Evolutionary conservation across 2,329 filamentous ascomycete species (phyloP).

Genomic region (Aspergillus glaucus): DNA sequence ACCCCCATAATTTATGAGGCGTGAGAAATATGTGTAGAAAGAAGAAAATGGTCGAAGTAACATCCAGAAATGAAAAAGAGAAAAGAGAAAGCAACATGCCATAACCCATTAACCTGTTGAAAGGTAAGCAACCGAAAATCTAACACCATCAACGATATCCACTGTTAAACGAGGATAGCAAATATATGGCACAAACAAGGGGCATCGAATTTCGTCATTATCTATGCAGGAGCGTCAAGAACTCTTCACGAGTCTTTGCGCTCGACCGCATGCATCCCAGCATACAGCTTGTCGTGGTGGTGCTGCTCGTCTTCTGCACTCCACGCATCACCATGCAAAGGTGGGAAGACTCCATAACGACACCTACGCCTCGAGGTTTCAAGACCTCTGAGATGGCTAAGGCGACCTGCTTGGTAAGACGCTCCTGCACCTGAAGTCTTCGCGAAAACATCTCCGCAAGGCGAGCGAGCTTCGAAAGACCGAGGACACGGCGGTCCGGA

Average conservation of each 20-base stretch:
- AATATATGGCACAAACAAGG: conserved; percentile 8
- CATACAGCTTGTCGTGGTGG: conserved; percentile 93
- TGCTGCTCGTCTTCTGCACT: conserved; percentile 83
- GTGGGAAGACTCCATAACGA: conserved; percentile 96
- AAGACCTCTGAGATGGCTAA: conserved; percentile 89
- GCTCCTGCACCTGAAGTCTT: conserved; percentile 89
- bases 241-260: conserved; percentile 92
- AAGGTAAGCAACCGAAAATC: conserved; percentile 35
- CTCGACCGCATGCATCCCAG: conserved; percentile 91
- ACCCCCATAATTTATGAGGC: conserved; percentile 3
- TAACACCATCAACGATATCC: conserved; percentile 22
- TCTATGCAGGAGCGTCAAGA: conserved; percentile 70
- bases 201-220: conserved; percentile 23
- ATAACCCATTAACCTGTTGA: conserved; percentile 34
- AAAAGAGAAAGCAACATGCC: conserved; percentile 13
- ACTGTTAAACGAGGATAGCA: conserved; percentile 17
- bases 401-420: conserved; percentile 91
- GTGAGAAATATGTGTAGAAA: neutral
- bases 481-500: conserved; percentile 81
- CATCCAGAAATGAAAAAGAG: conserved; percentile 10
- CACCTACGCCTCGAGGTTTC: conserved; percentile 87
- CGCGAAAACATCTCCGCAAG: conserved; percentile 97
- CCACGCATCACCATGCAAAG: conserved; percentile 99
- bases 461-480: conserved; percentile 88
- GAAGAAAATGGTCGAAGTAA: neutral